Evolutionary conservation across 2,329 filamentous ascomycete species (phyloP).

Genomic region (Aspergillus neotritici): DNA sequence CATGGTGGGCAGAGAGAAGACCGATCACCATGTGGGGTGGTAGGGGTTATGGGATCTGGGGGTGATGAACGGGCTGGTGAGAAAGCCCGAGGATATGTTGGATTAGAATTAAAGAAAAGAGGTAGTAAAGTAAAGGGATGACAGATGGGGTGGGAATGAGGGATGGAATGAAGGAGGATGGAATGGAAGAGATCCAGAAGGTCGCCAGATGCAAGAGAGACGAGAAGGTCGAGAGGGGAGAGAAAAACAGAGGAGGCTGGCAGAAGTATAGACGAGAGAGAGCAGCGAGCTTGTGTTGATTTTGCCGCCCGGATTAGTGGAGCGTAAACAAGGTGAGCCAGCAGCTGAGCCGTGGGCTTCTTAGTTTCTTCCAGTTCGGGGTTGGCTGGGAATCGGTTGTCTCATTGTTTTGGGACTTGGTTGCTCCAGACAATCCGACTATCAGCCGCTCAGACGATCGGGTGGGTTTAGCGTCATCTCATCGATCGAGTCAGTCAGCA

Average conservation of each 20-base stretch:
- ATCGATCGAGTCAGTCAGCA: no score
- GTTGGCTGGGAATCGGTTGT: slow-evolving; percentile 8
- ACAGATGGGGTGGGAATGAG: background rate
- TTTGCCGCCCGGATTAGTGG: slow-evolving; percentile 13
- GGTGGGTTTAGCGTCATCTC: slow-evolving; percentile 14
- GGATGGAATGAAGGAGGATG: slow-evolving; percentile 9
- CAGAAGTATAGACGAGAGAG: slow-evolving; percentile 12
- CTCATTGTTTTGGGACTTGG: slow-evolving; percentile 11
- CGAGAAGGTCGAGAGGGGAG: slow-evolving; percentile 4
- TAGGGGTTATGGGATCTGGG: background rate
- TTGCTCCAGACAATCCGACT: slow-evolving; percentile 28
- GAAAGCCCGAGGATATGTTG: background rate
- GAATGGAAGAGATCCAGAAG: slow-evolving; percentile 7
- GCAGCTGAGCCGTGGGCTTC: slow-evolving; percentile 31
- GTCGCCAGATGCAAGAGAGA: slow-evolving; percentile 2
- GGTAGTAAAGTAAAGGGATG: background rate
- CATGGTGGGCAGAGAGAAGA: slow-evolving; percentile 31
- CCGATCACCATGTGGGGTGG: slow-evolving; percentile 26
- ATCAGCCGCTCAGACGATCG: slow-evolving; percentile 20
- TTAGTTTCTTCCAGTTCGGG: slow-evolving; percentile 15
- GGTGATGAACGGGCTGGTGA: background rate
- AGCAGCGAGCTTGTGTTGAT: slow-evolving; percentile 16
- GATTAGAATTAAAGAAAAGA: background rate
- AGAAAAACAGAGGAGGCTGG: slow-evolving; percentile 2
- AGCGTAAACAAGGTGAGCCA: slow-evolving; percentile 27